These are phyloP conservation scores for Tephrocybe sp. DNA, from an alignment of 768 basidiomycete genomes.

Conservation along the genomic window DNA sequence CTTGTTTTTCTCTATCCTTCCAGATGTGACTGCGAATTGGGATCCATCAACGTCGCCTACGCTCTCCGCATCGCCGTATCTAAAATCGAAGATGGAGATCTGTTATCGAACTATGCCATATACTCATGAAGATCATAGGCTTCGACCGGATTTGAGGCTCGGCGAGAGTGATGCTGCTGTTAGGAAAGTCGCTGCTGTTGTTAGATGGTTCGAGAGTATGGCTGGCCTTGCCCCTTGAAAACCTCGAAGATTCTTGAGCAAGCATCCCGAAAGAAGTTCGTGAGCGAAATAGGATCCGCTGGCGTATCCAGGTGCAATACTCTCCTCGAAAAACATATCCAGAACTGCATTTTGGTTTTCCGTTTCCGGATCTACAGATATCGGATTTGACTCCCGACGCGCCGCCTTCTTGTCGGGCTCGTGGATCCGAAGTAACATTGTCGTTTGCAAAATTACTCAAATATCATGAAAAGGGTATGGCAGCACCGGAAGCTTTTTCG, in stretches of 20 bases:
- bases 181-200: constrained; percentile 61
- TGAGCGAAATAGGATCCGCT: no score
- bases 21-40: constrained; percentile 54
- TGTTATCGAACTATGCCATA: constrained; percentile 81
- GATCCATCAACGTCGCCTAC: constrained; percentile 43
- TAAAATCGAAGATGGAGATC: constrained; percentile 59
- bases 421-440: background rate
- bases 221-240: constrained; percentile 45
- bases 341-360: no score
- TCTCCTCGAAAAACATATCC: no score
- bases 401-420: no score
- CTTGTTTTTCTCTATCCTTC: background rate
- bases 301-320: no score
- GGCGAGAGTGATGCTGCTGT: constrained; percentile 69
- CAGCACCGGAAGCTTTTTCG: background rate
- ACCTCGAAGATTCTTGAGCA: background rate
- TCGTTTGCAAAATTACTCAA: no score
- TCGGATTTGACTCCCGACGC: constrained; percentile 4
- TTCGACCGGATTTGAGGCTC: constrained; percentile 72
- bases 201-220: constrained; percentile 71
- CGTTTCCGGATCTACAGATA: constrained; percentile 2
- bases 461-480: background rate
- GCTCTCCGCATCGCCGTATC: constrained; percentile 67
- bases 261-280: no score
- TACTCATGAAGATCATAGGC: constrained; percentile 50